Base-by-base conservation (phyloP, 164 flowering plant species). In the Berberis vulgaris region DNA sequence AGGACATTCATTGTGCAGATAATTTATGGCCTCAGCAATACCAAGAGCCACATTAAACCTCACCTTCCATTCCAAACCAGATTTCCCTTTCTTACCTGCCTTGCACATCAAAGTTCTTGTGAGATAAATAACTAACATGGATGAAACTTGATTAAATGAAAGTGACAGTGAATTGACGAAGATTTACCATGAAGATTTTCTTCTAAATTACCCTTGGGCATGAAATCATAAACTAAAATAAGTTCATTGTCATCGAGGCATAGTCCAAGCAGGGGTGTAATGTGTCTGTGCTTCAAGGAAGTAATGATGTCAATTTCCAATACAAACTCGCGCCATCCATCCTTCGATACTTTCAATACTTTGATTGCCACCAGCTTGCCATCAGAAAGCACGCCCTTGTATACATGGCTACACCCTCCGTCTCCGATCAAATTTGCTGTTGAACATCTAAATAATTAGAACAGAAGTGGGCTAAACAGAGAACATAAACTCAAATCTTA, bases 401-500 rank as follows among this genome's bases (percentile, higher is more conserved):
- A 94, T 6, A 94, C 97, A 13, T 69, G 65, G 66, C 85, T 85
- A 64, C 82, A 78, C 7, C 96, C 97, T 70, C 99, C 97, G 73
- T 79, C 83, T 43, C 96, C 97, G 11, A 89, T 89, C 64, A 94
- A 49, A 65, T 84, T 86, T 11, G 75, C 99, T 94, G 86, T 70
- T 44, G 7, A 38, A 3, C 26, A 49, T 62, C 55, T 4, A 12
- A 46, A 2, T 56, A 57, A 38, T 44, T 53, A 52, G 52, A 45
- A 43, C 41, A n/a, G 3, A 39, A 55, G 13, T 43, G 4, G 3
- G 41, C 9, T 53, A 12, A 44, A 39, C 12, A 40, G 42, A 2
- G 7, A 26, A 56, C n/a, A 56, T 13, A 70, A 60, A 26, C 41
- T 53, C 54, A 43, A 40, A 41, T 7, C 1, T 38, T 6, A 63